Evolutionary conservation across 2,329 filamentous ascomycete genomes (phyloP), one percentile per base, ranked within the genome.

Genomic region (Ascochyta viciae-villosae): DNA sequence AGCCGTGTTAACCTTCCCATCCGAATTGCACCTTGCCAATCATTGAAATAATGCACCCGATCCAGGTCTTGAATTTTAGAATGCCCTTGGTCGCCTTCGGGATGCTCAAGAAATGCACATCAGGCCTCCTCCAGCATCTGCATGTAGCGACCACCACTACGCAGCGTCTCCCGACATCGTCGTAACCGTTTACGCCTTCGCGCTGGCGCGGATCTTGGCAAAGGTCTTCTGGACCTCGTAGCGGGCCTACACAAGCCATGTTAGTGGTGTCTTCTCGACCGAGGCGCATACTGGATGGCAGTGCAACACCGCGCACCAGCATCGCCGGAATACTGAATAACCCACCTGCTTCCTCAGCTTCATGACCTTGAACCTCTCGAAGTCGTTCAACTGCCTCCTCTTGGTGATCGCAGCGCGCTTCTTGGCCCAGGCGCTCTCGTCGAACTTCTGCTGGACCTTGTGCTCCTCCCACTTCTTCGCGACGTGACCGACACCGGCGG

Each of bases 311-410:
- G 26, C 45, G 39, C 41, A 39, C 24, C 50, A 34, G 31, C 50
- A 40, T 40, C 27, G 40, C 46, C 41, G 13, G 24, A 39, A 38
- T 34, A 41, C 9, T 40, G 46, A 23, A 42, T 24, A 38, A 83
- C 85, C 70, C 78, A 93, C 91, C 89, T 97, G 93, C 89, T 99
- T 99, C 90, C 94, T 96, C 83, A 98, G 86, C 82, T 94, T 89
- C 88, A 98, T 86, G 76, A 98, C 95, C 91, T 99, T 97, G 92
- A 98, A 99, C 81, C 95, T 90, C 86, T 99, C 95, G 79, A 99
- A 99, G 87, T 99, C 95, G 82, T 89, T 96, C 71, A 99, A 86
- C 76, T 87, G 87, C 84, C 89, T 90, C 86, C 95, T 90, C 84
- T 91, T 90, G 82, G 91, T 86, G 74, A 87, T 86, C 83, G 91